Base-by-base conservation (phyloP, 2,329 filamentous ascomycete species). In the Colletotrichum sp. region DNA sequence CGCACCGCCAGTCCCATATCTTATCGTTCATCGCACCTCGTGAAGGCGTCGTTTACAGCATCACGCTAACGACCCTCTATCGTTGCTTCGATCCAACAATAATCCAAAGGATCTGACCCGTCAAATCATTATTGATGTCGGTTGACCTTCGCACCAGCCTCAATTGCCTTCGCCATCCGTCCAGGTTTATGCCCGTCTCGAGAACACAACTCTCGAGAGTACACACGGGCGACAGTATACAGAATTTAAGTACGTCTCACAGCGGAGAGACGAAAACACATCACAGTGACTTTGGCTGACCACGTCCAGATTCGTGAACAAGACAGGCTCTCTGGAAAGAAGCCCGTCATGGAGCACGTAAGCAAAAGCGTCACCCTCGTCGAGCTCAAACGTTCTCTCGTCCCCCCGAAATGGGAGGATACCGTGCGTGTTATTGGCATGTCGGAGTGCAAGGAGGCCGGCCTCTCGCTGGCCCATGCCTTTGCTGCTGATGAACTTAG, bases 401-500 rank as follows among this genome's bases (percentile, higher is more conserved):
- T 90, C 61, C 89, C 89, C n/a, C 78, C 84, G 62, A 81, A 82
- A 34, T 90, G 86, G 88, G 87, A 88, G 74, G 85, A 88, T 77
- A 83, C 86, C 66, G 89, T 95, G 78, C 93, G 94, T 76, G 82
- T 89, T 73, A 86, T 96, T 76, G 86, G 86, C 76, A 88, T 92
- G 79, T 85, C 88, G 71, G 93, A 96, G 84, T 93, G 91, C 85
- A 91, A 92, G 80, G 89, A 91, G 81, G 94, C 93, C 36, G 93
- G 92, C 31, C 85, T 89, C 43, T 92, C 92, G 79, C 89, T 97
- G 77, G 93, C 94, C 61, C 91, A 95, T 81, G 93, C 94, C 76
- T 97, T 97, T 85, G 92, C 90, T 72, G 87, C 91, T 74, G 94
- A 97, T 82, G 90, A 94, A 72, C 89, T 95, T 76, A 91, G 92